Conservation (phyloP, 192 early-diverging fungal genomes). For the Umbelopsis sp. region DNA sequence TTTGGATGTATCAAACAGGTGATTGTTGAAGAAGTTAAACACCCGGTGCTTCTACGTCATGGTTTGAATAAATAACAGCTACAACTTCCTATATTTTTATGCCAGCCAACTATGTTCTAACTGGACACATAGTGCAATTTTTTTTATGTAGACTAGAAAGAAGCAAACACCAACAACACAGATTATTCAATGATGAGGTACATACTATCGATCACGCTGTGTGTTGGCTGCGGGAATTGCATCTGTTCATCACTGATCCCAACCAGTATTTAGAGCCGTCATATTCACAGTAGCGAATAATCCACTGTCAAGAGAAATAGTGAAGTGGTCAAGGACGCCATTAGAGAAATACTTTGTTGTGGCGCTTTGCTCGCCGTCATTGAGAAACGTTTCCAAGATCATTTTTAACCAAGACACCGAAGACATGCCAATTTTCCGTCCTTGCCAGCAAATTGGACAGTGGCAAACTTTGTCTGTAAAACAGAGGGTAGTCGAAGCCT, state of each 20-base stretch:
- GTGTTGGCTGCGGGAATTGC: no score
- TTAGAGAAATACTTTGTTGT: neutral
- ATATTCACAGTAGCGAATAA: neutral
- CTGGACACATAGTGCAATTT: no score
- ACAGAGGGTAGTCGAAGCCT: neutral
- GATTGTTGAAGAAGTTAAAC: no score
- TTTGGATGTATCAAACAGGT: no score
- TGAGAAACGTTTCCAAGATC: neutral
- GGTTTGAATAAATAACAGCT: no score
- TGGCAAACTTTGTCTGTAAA: neutral
- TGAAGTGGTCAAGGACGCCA: neutral
- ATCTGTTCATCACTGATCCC: neutral
- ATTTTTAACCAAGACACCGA: neutral
- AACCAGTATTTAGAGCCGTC: neutral
- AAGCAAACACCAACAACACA: no score
- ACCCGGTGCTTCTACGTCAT: no score
- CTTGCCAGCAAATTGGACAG: neutral
- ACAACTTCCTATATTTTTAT: no score
- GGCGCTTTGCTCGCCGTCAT: neutral
- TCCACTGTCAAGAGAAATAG: neutral
- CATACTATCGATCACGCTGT: no score
- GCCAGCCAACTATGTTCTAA: no score
- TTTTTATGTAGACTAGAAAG: no score
- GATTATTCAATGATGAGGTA: no score
- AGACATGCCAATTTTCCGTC: neutral